Conservation (phyloP, 139 green algal species). For the Zygnema cylindricum region DNA sequence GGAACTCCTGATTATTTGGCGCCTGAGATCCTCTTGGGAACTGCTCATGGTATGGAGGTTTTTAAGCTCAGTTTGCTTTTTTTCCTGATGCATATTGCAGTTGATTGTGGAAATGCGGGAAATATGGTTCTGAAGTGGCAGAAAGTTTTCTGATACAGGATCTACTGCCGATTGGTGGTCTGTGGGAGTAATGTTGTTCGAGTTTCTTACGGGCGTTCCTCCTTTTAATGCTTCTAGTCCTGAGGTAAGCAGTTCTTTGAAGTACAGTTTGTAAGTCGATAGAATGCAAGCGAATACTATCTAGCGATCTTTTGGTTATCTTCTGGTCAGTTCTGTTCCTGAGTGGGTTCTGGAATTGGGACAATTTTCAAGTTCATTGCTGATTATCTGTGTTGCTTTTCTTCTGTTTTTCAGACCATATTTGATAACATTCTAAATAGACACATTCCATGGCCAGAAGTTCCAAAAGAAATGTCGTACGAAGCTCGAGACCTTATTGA, state of each 20-base stretch:
- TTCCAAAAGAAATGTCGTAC: constrained; percentile 75
- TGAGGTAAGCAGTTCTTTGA: constrained; percentile 53
- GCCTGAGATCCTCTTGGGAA: constrained; percentile 78
- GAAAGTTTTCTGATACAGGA: constrained; percentile 12
- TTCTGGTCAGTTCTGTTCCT: too few relatives aligned
- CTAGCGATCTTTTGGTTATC: too few relatives aligned
- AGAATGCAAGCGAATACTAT: too few relatives aligned
- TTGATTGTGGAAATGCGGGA: background rate
- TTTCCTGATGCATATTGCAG: background rate
- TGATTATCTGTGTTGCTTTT: too few relatives aligned
- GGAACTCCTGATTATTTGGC: constrained; percentile 96
- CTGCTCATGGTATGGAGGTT: constrained; percentile 45
- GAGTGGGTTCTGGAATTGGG: too few relatives aligned
- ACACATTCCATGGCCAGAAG: constrained; percentile 52
- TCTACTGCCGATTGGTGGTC: constrained; percentile 85
- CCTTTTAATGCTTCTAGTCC: constrained; percentile 84
- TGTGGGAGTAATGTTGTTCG: constrained; percentile 86
- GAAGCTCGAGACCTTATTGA: constrained; percentile 87
- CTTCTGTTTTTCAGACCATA: constrained; percentile 82
- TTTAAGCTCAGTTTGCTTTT: background rate
- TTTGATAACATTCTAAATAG: constrained; percentile 93
- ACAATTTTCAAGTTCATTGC: too few relatives aligned
- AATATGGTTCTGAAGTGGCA: background rate
- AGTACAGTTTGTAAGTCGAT: too few relatives aligned
- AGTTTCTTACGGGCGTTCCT: constrained; percentile 81